Evolutionary conservation across 805 yeast species (phyloP).

Genomic region (Myxozyma mucilagina): DNA sequence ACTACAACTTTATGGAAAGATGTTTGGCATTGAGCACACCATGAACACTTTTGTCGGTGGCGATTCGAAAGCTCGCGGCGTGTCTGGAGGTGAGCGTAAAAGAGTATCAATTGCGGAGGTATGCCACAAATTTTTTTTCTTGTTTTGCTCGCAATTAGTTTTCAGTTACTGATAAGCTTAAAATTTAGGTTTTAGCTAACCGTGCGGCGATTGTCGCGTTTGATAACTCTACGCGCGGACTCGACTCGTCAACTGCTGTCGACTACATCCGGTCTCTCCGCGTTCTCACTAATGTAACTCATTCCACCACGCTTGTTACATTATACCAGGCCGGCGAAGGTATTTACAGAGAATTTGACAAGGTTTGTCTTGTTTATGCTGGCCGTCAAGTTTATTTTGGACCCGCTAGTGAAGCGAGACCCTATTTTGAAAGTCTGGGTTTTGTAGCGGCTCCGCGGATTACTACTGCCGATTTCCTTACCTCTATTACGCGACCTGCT

Average conservation of each 20-base stretch:
- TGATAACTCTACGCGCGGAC: conserved; percentile 72
- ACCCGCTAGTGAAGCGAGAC: conserved; percentile 49
- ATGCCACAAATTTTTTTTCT: conserved; percentile 30
- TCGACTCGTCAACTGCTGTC: conserved; percentile 69
- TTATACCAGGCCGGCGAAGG: conserved; percentile 70
- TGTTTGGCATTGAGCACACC: conserved; percentile 54
- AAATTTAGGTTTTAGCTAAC: conserved; percentile 23
- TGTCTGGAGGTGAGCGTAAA: conserved; percentile 72
- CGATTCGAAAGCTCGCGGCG: conserved; percentile 62
- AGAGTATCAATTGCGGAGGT: conserved; percentile 70
- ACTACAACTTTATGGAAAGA: conserved; percentile 56
- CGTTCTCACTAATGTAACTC: conserved; percentile 57
- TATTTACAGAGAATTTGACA: conserved; percentile 61
- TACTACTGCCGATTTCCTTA: conserved; percentile 61
- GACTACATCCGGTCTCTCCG: conserved; percentile 63
- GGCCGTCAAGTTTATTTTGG: conserved; percentile 67
- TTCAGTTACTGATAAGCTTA: neutral
- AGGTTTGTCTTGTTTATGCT: conserved; percentile 58
- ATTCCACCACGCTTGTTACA: conserved; percentile 61
- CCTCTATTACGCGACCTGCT: conserved; percentile 54
- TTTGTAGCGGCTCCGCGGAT: conserved; percentile 55
- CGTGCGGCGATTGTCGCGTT: conserved; percentile 59
- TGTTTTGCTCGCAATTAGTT: too few species aligned
- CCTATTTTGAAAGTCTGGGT: conserved; percentile 53
- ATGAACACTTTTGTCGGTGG: conserved; percentile 65